Base-by-base conservation (phyloP, 2,329 filamentous ascomycete genomes). In the Fusarium pseudograminearum region DNA sequence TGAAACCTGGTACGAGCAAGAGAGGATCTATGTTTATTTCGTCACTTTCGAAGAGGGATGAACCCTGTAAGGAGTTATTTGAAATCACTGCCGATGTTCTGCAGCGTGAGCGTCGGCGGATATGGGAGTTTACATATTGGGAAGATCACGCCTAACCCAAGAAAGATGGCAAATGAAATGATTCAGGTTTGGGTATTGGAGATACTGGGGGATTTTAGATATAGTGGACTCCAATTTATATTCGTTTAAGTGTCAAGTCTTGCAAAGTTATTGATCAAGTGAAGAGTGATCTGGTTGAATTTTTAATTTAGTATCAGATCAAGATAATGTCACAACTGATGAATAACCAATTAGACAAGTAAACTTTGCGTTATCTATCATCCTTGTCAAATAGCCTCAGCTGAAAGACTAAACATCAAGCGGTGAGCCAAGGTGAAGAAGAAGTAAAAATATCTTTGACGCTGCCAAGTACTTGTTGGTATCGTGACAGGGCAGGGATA, bases 41-140 rank as follows among this genome's bases (percentile, higher is more conserved):
- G 9, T 44, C 57, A 1, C 22, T 72, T 18, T 14, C 9, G 2
- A 33, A 41, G 8, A 53, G 18, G 34, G 8, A 9, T 5, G 4
- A 36, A n/a, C 16, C 34, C 18, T n/a, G 28, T 30, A 11, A 12
- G 10, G 28, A 30, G 4, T 30, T 30, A 30, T 30, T 72, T 12
- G 34, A 7, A 5, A 41, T 65, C 10, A 52, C 63, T 26, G 64
- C 61, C 4, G 53, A 63, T 6, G 28, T 24, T 1, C 44, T 73
- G 11, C 7, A 3, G 14, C 28, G 57, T 14, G 26, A 48, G 3
- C 12, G 6, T 18, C 53, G 61, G 8, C 16, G 57, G 5, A 61
- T 72, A 7, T 54, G 55, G 50, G 24, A 52, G 15, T 47, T 64
- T 3, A 63, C 70, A 8, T 73, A 73, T 33, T 73, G 70, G 71